Evolutionary conservation across 176 grass and related monocot genomes (phyloP).

Genomic region (Dactylis glomerata): DNA sequence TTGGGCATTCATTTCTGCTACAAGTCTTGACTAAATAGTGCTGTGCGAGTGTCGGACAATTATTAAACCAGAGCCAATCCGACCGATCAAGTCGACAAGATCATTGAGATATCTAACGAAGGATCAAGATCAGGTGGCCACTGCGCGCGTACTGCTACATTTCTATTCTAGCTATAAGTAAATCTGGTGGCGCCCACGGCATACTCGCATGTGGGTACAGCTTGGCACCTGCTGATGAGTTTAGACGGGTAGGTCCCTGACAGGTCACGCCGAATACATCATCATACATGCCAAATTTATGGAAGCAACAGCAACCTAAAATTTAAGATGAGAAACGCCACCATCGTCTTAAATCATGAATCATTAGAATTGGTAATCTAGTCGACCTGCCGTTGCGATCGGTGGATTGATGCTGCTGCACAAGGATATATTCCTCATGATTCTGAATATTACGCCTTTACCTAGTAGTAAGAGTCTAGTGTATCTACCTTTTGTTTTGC

Average conservation of each 20-base stretch:
- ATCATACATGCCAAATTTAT: background rate
- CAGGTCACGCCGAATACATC: constrained; percentile 32
- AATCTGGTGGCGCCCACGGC: constrained; percentile 15
- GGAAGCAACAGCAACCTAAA: constrained; percentile 16
- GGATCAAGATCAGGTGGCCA: constrained; percentile 2
- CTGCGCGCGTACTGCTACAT: background rate
- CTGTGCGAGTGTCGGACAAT: background rate
- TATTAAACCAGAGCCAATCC: background rate
- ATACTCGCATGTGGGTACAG: constrained; percentile 39
- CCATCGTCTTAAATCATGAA: background rate
- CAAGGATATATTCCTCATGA: background rate
- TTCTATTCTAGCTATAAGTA: constrained; percentile 16
- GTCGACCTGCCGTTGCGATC: constrained; percentile 23
- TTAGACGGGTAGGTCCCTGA: constrained; percentile 18
- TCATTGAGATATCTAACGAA: background rate
- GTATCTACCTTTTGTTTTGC: background rate
- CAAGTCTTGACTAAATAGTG: background rate
- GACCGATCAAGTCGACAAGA: background rate
- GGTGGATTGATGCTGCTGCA: background rate
- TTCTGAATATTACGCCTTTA: background rate
- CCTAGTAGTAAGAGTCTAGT: background rate
- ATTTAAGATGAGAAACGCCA: background rate
- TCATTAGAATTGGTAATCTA: constrained; percentile 17
- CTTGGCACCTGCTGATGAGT: constrained; percentile 31
- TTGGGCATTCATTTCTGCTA: background rate